Percentiles rank a stretch among this genome's conserved stretches.
These are phyloP conservation scores for Sphagnum contortum DNA, from an alignment of 225 moss, liverwort and hornwort genomes.

Conservation along the genomic window DNA sequence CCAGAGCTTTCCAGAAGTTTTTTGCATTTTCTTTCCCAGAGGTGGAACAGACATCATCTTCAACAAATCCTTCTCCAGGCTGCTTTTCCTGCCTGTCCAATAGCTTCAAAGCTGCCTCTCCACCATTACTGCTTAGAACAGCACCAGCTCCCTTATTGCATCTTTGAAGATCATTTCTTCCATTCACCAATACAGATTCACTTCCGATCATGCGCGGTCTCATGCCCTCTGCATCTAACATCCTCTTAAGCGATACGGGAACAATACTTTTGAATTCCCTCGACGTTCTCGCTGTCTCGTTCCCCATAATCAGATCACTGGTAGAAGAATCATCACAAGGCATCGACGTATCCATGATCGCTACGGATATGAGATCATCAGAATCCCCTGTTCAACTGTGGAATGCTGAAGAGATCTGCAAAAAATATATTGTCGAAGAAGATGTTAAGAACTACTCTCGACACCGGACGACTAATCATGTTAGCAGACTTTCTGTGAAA, in stretches of 20 bases:
- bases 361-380: no score
- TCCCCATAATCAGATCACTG: no score
- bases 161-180: slow-evolving; percentile 35
- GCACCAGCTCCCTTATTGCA: slow-evolving; percentile 35
- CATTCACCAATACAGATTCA: slow-evolving; percentile 39
- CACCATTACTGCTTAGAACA: slow-evolving; percentile 15
- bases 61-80: not conserved
- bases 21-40: slow-evolving; percentile 42
- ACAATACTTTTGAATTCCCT: slow-evolving; percentile 21
- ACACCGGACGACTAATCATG: no score
- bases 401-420: no score
- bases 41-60: slow-evolving; percentile 33
- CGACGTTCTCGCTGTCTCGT: not conserved
- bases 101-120: no score
- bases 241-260: slow-evolving; percentile 33
- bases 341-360: no score
- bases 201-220: slow-evolving; percentile 14
- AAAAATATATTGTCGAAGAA: no score
- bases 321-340: no score
- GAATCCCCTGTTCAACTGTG: no score
- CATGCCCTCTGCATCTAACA: slow-evolving; percentile 24
- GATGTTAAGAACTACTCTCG: no score
- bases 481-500: no score
- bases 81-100: no score
- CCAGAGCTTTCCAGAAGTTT: slow-evolving; percentile 44